phyloP scores from a whole-genome alignment of 2,329 filamentous ascomycete species.

The Pseudocercospora ulei region DNA sequence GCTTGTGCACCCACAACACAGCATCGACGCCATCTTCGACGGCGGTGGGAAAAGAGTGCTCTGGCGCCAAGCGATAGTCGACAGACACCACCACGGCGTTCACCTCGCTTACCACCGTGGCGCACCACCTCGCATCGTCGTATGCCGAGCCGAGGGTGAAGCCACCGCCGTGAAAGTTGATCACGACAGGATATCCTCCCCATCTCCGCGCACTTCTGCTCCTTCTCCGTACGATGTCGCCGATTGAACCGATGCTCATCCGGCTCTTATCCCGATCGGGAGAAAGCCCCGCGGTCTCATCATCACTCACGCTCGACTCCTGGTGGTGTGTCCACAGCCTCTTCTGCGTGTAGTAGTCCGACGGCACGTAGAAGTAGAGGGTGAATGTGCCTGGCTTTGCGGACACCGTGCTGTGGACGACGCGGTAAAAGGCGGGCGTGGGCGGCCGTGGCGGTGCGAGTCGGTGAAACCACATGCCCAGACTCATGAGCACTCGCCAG shows the following conservation, averaged over 20 bases:
- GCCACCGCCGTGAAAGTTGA: conserved; percentile 57
- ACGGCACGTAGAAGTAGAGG: conserved; percentile 54
- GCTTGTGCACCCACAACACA: conserved; percentile 48
- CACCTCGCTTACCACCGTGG: conserved; percentile 47
- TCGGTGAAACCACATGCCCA: conserved; percentile 60
- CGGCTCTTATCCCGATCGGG: conserved; percentile 21
- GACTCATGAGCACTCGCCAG: conserved; percentile 58
- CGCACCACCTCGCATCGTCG: conserved; percentile 54
- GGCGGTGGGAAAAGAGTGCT: conserved; percentile 53
- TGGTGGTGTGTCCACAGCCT: conserved; percentile 28
- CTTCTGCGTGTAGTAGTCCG: conserved; percentile 40
- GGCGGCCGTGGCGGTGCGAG: conserved; percentile 53
- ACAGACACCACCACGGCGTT: conserved; percentile 53
- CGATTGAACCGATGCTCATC: conserved; percentile 25
- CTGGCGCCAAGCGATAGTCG: conserved; percentile 52
- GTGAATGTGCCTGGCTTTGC: conserved; percentile 42
- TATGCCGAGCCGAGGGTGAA: conserved; percentile 52
- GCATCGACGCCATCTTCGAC: conserved; percentile 57
- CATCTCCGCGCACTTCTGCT: conserved; percentile 35
- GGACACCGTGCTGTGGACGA: conserved; percentile 45
- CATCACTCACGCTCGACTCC: conserved; percentile 12
- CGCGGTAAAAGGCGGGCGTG: conserved; percentile 50
- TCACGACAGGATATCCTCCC: conserved; percentile 46
- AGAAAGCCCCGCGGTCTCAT: conserved; percentile 18
- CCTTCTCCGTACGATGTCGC: conserved; percentile 22